Evolutionary conservation across 305 asterid genomes (phyloP).

Genomic region (Rubia occidens): DNA sequence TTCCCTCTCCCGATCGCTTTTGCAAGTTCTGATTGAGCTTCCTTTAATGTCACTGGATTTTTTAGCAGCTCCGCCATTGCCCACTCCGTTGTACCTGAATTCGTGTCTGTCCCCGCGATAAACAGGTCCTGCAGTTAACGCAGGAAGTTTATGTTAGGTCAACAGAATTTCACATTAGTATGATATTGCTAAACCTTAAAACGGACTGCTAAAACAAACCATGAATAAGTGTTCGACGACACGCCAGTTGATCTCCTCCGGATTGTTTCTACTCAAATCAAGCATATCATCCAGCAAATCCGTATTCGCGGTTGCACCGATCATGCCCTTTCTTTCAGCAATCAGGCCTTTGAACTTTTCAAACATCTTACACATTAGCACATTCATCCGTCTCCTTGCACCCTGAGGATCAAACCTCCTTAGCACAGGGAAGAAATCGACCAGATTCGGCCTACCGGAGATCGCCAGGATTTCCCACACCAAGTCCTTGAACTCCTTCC

Average conservation of each 20-base stretch:
- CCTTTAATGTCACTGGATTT: conserved; percentile 16
- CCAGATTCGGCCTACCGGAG: conserved; percentile 27
- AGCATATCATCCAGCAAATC: conserved; percentile 40
- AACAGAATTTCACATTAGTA: not conserved
- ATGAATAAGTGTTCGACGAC: conserved; percentile 33
- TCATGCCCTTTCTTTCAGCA: conserved; percentile 21
- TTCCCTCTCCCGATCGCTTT: conserved; percentile 22
- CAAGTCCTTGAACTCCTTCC: conserved; percentile 25
- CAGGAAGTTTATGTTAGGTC: too few species aligned
- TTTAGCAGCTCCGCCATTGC: conserved; percentile 23
- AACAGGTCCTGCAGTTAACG: conserved; percentile 21
- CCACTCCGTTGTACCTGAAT: conserved; percentile 22
- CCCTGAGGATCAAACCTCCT: conserved; percentile 34
- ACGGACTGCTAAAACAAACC: not conserved
- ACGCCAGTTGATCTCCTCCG: conserved; percentile 40
- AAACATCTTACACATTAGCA: conserved; percentile 21
- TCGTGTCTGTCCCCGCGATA: conserved; percentile 17
- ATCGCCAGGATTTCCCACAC: conserved; percentile 21
- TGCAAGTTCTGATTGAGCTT: conserved; percentile 23
- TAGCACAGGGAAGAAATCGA: conserved; percentile 25
- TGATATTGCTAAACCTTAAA: not conserved
- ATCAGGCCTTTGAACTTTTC: conserved; percentile 24
- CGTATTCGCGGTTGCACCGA: not conserved
- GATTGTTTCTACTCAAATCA: conserved; percentile 26
- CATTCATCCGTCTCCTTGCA: conserved; percentile 19